Percentiles rank a stretch among this genome's conserved stretches.
phyloP scores from a whole-genome alignment of 2,329 filamentous ascomycete species.

The Kalaharituber pfeilii region DNA sequence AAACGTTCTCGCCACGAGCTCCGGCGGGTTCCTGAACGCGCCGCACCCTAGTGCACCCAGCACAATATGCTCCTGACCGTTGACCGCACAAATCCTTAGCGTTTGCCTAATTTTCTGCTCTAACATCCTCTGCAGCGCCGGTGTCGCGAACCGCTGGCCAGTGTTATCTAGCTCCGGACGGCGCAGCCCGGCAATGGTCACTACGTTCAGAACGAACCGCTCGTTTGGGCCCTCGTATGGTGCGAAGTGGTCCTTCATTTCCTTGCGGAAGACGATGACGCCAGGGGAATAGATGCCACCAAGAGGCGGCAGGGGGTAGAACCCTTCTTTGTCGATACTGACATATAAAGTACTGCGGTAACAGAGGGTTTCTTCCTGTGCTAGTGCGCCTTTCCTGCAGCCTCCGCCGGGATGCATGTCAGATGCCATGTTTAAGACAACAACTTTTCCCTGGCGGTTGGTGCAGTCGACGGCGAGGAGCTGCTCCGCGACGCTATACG shows the following conservation, averaged over 20 bases:
- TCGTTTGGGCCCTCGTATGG: constrained; percentile 27
- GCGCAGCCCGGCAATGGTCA: constrained; percentile 29
- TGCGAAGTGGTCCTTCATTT: constrained; percentile 11
- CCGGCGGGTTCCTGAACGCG: constrained; percentile 44
- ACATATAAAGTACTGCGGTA: constrained; percentile 35
- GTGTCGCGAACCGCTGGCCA: constrained; percentile 20
- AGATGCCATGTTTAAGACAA: constrained; percentile 50
- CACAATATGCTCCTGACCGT: constrained; percentile 40
- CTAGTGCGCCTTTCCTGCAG: constrained; percentile 42
- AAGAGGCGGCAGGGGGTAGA: constrained; percentile 38
- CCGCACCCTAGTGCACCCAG: constrained; percentile 50
- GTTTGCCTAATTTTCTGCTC: constrained; percentile 46
- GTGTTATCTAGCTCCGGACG: neutral
- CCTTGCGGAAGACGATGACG: constrained; percentile 40
- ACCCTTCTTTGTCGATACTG: constrained; percentile 15
- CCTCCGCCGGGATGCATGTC: constrained; percentile 42
- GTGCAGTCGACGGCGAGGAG: neutral
- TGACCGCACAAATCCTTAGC: constrained; percentile 41
- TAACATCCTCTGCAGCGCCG: constrained; percentile 33
- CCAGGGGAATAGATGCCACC: constrained; percentile 43
- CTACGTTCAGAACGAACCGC: constrained; percentile 41
- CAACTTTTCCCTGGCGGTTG: constrained; percentile 27
- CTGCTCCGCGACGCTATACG: neutral
- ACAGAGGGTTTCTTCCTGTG: constrained; percentile 54
- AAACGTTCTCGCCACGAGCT: constrained; percentile 44